Conservation (phyloP, 306 rosid genomes). For the Mimosa bimucronata region DNA sequence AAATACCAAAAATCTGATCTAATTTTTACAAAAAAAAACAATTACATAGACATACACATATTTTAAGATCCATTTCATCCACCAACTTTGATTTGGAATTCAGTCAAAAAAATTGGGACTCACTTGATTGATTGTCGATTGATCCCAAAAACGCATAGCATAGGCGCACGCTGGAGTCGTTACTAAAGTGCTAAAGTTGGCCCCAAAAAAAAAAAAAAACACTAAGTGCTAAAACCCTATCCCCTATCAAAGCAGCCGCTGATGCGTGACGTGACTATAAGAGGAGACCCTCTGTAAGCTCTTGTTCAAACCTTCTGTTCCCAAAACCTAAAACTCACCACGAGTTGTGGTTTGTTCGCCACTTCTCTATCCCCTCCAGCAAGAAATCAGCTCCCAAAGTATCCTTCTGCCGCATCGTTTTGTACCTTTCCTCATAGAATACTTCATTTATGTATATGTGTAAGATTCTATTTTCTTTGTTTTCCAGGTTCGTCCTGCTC, state of each 20-base stretch:
- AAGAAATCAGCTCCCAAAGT: slow-evolving; percentile 81
- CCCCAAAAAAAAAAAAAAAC: too few relatives aligned
- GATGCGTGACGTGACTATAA: slow-evolving; percentile 28
- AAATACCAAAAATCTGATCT: too few relatives aligned
- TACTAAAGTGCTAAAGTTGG: too few relatives aligned
- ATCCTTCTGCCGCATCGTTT: neutral
- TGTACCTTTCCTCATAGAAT: neutral
- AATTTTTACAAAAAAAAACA: too few relatives aligned
- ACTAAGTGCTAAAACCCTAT: slow-evolving; percentile 43
- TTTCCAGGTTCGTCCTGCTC: slow-evolving; percentile 63
- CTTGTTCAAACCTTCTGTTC: neutral
- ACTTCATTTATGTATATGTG: neutral
- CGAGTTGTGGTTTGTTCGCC: slow-evolving; percentile 53
- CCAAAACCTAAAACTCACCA: slow-evolving; percentile 47
- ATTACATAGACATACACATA: too few relatives aligned
- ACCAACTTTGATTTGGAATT: too few relatives aligned
- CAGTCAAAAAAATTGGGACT: too few relatives aligned
- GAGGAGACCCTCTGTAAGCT: neutral
- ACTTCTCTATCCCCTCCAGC: slow-evolving; percentile 48
- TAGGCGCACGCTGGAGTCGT: too few relatives aligned
- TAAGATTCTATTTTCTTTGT: neutral
- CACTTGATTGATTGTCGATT: too few relatives aligned
- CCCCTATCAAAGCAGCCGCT: neutral
- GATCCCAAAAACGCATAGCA: too few relatives aligned
- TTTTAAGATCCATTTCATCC: too few relatives aligned